These are phyloP conservation scores for Epichloe amarillans DNA, from an alignment of 2,329 filamentous ascomycete species.

Conservation along the genomic window DNA sequence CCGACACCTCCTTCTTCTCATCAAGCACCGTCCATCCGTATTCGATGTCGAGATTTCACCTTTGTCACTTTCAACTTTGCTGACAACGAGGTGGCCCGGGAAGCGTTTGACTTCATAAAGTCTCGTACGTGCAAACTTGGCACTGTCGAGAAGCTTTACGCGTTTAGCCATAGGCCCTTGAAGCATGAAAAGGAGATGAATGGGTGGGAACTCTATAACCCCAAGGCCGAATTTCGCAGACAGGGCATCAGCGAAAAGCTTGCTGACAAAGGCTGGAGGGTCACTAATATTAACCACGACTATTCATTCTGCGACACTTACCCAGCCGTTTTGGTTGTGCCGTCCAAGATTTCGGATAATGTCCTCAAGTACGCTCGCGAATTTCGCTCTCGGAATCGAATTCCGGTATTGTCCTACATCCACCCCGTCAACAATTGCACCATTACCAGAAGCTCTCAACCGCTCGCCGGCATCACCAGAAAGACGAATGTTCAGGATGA, in stretches of 20 bases:
- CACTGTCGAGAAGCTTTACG: constrained; percentile 77
- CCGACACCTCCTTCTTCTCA: constrained; percentile 57
- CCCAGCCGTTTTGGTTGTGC: constrained; percentile 71
- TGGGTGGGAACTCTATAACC: constrained; percentile 77
- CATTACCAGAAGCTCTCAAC: constrained; percentile 89
- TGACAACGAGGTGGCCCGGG: constrained; percentile 59
- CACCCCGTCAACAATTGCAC: constrained; percentile 95
- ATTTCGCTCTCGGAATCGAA: constrained; percentile 78
- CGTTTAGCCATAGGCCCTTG: constrained; percentile 71
- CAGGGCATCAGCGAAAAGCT: constrained; percentile 77
- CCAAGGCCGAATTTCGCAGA: constrained; percentile 70
- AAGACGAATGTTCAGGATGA: constrained; percentile 94
- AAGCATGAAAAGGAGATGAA: constrained; percentile 60
- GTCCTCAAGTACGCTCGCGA: constrained; percentile 84
- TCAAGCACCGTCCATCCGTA: constrained; percentile 66
- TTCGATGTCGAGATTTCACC: constrained; percentile 86
- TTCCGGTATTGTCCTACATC: constrained; percentile 86
- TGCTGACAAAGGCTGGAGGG: constrained; percentile 70
- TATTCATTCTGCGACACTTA: constrained; percentile 91
- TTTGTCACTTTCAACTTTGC: constrained; percentile 84
- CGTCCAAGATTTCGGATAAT: constrained; percentile 86
- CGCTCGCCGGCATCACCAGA: constrained; percentile 69
- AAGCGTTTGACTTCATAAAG: constrained; percentile 80
- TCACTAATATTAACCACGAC: constrained; percentile 80
- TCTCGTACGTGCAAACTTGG: constrained; percentile 69